A percentile compares a stretch with the other conserved stretches of the same genome.
Evolutionary conservation across 805 yeast genomes (phyloP).

Genomic region (Saccharomycopsis sp.): DNA sequence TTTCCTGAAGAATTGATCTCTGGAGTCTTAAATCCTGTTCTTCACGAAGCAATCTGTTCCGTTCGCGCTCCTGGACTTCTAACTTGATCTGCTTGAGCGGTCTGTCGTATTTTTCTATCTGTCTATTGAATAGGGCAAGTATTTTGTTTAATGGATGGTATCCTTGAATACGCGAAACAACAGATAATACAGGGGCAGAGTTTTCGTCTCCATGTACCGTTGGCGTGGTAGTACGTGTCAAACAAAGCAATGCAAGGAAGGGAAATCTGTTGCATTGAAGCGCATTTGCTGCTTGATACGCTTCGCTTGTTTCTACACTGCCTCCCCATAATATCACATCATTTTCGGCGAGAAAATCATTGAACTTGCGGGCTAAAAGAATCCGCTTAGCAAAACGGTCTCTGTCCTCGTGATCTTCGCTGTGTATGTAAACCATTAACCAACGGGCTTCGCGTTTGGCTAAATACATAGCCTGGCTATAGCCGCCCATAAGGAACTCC

Average conservation of each 20-base stretch:
- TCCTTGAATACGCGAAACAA: constrained; percentile 62
- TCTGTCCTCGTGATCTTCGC: constrained; percentile 62
- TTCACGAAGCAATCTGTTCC: constrained; percentile 46
- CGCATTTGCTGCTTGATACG: constrained; percentile 73
- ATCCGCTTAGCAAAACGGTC: constrained; percentile 46
- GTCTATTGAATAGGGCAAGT: constrained; percentile 38
- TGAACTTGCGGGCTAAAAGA: constrained; percentile 44
- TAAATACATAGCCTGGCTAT: constrained; percentile 66
- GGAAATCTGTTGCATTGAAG: constrained; percentile 71
- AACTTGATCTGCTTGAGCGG: constrained; percentile 52
- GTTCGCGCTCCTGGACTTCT: constrained; percentile 55
- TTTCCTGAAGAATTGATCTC: constrained; percentile 62
- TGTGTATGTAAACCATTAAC: constrained; percentile 66
- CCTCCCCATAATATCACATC: constrained; percentile 82
- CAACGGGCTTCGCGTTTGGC: constrained; percentile 68
- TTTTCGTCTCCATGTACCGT: constrained; percentile 48
- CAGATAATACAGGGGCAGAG: constrained; percentile 48
- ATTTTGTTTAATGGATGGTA: constrained; percentile 35
- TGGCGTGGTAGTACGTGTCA: constrained; percentile 47
- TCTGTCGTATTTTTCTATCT: constrained; percentile 53
- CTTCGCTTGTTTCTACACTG: constrained; percentile 72
- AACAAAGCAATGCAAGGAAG: constrained; percentile 68
- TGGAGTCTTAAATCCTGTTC: constrained; percentile 78
- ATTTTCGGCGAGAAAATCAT: constrained; percentile 39
- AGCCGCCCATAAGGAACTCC: constrained; percentile 61